These are phyloP conservation scores for Acacia melanoxylon DNA, from an alignment of 306 rosid genomes.

Conservation along the genomic window DNA sequence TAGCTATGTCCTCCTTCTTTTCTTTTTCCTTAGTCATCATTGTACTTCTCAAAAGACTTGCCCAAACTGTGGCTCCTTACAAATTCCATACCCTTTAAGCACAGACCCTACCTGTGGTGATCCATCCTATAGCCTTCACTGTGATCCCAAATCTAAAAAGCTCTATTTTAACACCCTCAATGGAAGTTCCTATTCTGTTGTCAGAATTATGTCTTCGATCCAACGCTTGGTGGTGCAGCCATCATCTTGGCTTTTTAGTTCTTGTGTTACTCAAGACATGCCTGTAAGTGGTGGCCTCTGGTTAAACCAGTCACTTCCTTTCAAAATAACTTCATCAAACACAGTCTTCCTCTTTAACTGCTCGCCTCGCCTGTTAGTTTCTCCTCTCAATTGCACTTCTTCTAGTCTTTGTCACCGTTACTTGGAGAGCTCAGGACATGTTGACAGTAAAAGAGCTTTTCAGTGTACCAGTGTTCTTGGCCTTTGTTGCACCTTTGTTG, in stretches of 20 bases:
- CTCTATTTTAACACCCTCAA: conserved; percentile 66
- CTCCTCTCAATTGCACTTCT: conserved; percentile 88
- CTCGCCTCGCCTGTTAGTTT: conserved; percentile 81
- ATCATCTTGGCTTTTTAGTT: conserved; percentile 69
- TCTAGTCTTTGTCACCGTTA: conserved; percentile 82
- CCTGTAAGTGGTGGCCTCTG: conserved; percentile 71
- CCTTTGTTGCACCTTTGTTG: conserved; percentile 84
- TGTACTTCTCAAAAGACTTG: conserved; percentile 68
- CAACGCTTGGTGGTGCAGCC: conserved; percentile 74
- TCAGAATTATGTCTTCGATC: conserved; percentile 45
- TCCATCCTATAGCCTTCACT: conserved; percentile 59
- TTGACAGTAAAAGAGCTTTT: conserved; percentile 43
- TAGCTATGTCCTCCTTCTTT: conserved; percentile 40
- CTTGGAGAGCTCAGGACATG: conserved; percentile 68
- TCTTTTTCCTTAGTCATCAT: conserved; percentile 34
- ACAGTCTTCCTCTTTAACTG: conserved; percentile 81
- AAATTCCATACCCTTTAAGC: conserved; percentile 89
- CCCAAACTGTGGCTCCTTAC: conserved; percentile 68
- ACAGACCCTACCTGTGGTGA: conserved; percentile 72
- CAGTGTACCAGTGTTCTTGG: conserved; percentile 62
- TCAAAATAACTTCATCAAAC: conserved; percentile 79
- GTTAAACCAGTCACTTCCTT: conserved; percentile 92
- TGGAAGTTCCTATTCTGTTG: conserved; percentile 66
- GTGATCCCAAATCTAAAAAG: conserved; percentile 54
- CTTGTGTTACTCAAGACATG: conserved; percentile 83